A percentile compares a stretch with the other conserved stretches of the same genome.
These are phyloP conservation scores for Aspergillus alliaceus DNA, from an alignment of 2,329 filamentous ascomycete genomes.

Conservation along the genomic window DNA sequence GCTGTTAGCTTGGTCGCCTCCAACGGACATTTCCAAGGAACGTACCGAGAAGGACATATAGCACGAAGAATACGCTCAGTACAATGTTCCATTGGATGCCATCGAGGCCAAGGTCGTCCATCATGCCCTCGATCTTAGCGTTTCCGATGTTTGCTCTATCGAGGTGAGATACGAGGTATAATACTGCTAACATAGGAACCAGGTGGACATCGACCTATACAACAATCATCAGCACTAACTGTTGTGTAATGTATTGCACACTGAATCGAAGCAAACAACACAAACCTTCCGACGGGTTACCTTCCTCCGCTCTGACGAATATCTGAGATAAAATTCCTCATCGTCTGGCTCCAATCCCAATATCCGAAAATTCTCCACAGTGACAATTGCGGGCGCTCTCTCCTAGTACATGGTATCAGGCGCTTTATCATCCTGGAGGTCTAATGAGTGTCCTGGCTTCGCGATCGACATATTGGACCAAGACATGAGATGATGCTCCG, in stretches of 20 bases:
- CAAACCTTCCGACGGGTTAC: slow-evolving; percentile 12
- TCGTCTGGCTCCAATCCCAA: slow-evolving; percentile 26
- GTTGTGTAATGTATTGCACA: no score
- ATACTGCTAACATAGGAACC: slow-evolving; percentile 16
- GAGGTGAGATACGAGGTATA: slow-evolving; percentile 28
- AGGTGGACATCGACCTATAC: slow-evolving; percentile 20
- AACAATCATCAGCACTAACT: no score
- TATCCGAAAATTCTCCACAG: slow-evolving; percentile 29
- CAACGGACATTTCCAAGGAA: not conserved
- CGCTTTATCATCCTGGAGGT: slow-evolving; percentile 3
- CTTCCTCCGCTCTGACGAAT: slow-evolving; percentile 21
- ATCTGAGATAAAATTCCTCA: slow-evolving; percentile 31
- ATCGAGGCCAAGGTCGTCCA: slow-evolving; percentile 18
- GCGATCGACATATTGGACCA: not conserved
- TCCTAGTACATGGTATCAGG: slow-evolving; percentile 3
- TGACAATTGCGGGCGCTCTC: slow-evolving; percentile 13
- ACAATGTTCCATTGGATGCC: slow-evolving; percentile 23
- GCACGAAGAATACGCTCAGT: slow-evolving; percentile 15
- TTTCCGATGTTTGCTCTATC: slow-evolving; percentile 32
- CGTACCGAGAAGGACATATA: slow-evolving; percentile 13
- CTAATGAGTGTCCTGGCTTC: not conserved
- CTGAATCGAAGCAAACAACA: no score
- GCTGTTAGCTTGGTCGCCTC: not conserved
- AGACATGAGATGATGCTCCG: no score
- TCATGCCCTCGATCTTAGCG: slow-evolving; percentile 26